These are phyloP conservation scores for Colletotrichum sp. DNA, from an alignment of 2,329 filamentous ascomycete species.

Conservation along the genomic window DNA sequence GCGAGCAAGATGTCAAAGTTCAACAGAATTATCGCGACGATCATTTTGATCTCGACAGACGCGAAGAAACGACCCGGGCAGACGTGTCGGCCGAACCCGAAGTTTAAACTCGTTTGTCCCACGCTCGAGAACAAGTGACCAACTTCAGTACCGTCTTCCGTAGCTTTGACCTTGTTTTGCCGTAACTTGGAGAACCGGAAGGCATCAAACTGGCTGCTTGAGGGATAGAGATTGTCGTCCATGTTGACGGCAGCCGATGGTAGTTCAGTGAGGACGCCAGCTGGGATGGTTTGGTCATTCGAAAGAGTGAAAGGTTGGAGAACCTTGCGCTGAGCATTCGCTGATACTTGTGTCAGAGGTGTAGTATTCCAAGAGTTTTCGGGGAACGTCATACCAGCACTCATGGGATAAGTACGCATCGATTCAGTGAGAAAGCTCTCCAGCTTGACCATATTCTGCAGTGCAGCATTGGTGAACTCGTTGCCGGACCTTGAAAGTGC, in stretches of 20 bases:
- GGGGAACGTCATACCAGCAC: conserved; percentile 33
- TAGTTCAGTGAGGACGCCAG: conserved; percentile 46
- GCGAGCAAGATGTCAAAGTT: conserved; percentile 41
- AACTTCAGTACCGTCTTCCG: not conserved
- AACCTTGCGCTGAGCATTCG: conserved; percentile 54
- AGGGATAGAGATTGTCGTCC: conserved; percentile 38
- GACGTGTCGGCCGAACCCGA: conserved; percentile 43
- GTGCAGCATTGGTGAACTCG: conserved; percentile 35
- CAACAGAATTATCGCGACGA: conserved; percentile 44
- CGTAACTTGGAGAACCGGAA: conserved; percentile 8
- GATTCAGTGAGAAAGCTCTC: conserved; percentile 46
- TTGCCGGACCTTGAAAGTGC: conserved; percentile 39
- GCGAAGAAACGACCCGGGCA: conserved; percentile 52
- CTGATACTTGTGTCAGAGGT: conserved; percentile 27
- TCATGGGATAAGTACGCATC: conserved; percentile 34
- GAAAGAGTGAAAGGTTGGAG: conserved; percentile 56
- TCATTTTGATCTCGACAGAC: conserved; percentile 49
- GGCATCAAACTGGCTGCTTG: conserved; percentile 31
- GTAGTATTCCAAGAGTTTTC: rapidly evolving
- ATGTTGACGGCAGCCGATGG: conserved; percentile 38
- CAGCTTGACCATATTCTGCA: conserved; percentile 43
- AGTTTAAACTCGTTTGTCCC: conserved; percentile 37
- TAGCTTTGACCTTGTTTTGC: not conserved
- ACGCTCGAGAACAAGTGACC: conserved; percentile 46
- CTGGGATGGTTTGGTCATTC: conserved; percentile 55